Percentiles rank a stretch among this genome's conserved stretches.
phyloP scores from a whole-genome alignment of 2,329 filamentous ascomycete genomes.

The Paecilomyces sp. region DNA sequence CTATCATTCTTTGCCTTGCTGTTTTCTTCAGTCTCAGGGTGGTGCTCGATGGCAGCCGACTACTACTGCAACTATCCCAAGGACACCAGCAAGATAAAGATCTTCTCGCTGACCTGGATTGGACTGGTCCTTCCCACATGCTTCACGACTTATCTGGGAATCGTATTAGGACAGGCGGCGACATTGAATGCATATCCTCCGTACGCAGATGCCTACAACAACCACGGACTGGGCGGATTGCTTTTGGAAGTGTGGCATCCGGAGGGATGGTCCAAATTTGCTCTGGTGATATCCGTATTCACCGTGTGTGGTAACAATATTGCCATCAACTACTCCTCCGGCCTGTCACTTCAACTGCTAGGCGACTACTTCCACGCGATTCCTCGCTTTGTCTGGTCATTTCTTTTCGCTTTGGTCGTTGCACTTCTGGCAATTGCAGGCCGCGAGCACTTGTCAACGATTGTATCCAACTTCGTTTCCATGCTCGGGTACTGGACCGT shows the following conservation, averaged over 20 bases:
- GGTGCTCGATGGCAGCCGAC: not conserved
- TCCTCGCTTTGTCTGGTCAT: constrained; percentile 14
- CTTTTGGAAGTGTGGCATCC: not conserved
- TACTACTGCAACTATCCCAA: not conserved
- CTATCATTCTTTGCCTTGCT: not conserved
- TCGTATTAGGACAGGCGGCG: not conserved
- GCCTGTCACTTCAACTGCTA: constrained; percentile 12
- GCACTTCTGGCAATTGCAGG: constrained; percentile 12
- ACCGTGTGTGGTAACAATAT: constrained; percentile 8
- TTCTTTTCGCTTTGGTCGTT: constrained; percentile 6
- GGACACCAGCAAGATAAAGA: not conserved
- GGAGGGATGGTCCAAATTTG: not conserved
- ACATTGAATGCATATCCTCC: not conserved
- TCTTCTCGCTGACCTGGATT: not conserved
- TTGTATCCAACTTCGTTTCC: constrained; percentile 12
- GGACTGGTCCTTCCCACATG: not conserved
- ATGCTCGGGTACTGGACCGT: constrained; percentile 17
- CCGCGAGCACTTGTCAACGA: constrained; percentile 9
- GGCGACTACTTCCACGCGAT: constrained; percentile 12
- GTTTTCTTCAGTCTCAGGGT: not conserved
- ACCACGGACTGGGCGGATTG: not conserved
- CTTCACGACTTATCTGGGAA: not conserved
- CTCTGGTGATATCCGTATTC: not conserved
- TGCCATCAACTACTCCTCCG: constrained; percentile 13
- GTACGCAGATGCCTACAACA: not conserved